Evolutionary conservation across 805 yeast species (phyloP), one percentile per base, ranked within the genome.

Genomic region (Wickerhamomyces tratensis): DNA sequence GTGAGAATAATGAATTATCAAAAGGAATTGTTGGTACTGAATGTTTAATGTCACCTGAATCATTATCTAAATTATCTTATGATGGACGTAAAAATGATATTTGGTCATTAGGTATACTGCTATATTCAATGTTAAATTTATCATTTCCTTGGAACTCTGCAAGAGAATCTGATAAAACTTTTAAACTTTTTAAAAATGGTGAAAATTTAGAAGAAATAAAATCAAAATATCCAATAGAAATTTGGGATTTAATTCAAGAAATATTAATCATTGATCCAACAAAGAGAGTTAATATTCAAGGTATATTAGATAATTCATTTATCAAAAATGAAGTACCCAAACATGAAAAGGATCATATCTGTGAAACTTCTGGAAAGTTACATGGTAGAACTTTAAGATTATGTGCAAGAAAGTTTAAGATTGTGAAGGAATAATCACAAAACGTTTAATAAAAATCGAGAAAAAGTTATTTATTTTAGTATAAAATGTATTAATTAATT

Each of bases 11-110:
- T 20, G 73, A 77, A 7, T 63, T 68, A 40, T 88, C 95, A 0
- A 70, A 72, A 15, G 98, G 98, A 2, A 71, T 87, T 10, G 94
- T 87, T 9, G 98, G 98, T 7, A 83, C 95, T 2, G 97, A 89
- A 59, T 95, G 96, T 1, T 85, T 91, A 54, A 67, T 88, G 43
- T 89, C 96, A 0, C 98, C 98, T 0, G 98, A 91, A 57, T 70
- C 89, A 46, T 67, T 87, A n/a, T 65, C 68, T 36, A 69, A 77
- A 40, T 72, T 77, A 41, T 76, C 77, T 34, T 88, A 88, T 57
- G 78, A 78, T 33, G 96, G 96, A 1, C 71, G 72, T 45, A 77
- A 80, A 45, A 79, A 80, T 6, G 98, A 91, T 59, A 79, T 86
- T 8, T 91, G 98, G 98, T 77, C 95, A 0, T 61, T 91, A 47